Evolutionary conservation across 768 basidiomycete genomes (phyloP).

Genomic region (Leccinum olivaceopallidum): DNA sequence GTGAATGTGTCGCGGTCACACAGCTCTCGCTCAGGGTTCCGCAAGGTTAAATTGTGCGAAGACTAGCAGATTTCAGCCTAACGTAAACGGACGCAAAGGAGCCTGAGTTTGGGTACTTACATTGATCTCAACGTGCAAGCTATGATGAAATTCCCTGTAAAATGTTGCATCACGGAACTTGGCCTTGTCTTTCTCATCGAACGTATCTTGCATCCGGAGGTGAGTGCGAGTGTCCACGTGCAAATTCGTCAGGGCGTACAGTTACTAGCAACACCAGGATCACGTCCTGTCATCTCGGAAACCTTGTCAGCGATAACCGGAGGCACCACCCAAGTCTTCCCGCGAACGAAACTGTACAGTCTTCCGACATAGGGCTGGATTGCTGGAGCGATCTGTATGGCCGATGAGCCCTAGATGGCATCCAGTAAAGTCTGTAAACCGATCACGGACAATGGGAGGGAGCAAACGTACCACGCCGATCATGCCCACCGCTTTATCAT

Average conservation of each 20-base stretch:
- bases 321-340: slow-evolving; percentile 57
- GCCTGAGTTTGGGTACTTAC: neutral
- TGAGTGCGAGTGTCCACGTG: neutral
- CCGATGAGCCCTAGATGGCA: slow-evolving; percentile 55
- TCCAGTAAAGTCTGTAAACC: neutral
- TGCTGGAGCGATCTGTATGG: slow-evolving; percentile 59
- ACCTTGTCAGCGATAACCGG: slow-evolving; percentile 45
- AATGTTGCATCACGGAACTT: slow-evolving; percentile 48
- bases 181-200: slow-evolving; percentile 52
- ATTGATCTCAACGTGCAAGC: slow-evolving; percentile 51
- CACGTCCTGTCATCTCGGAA: slow-evolving; percentile 39
- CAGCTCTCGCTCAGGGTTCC: slow-evolving; percentile 38
- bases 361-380: slow-evolving; percentile 53
- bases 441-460: neutral
- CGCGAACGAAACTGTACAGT: slow-evolving; percentile 56
- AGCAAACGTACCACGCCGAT: slow-evolving; percentile 52
- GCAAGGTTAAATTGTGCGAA: slow-evolving; percentile 43
- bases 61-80: slow-evolving; percentile 6
- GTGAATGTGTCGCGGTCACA: slow-evolving; percentile 36
- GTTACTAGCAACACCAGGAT: slow-evolving; percentile 36
- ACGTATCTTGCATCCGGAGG: slow-evolving; percentile 22
- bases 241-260: slow-evolving; percentile 31
- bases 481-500: slow-evolving; percentile 53
- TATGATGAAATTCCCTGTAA: slow-evolving; percentile 49
- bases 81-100: neutral